Evolutionary conservation across 225 moss, liverwort and hornwort species (phyloP), one percentile per base, ranked within the genome.

Genomic region (Bryoerythrophyllum caledonicum): DNA sequence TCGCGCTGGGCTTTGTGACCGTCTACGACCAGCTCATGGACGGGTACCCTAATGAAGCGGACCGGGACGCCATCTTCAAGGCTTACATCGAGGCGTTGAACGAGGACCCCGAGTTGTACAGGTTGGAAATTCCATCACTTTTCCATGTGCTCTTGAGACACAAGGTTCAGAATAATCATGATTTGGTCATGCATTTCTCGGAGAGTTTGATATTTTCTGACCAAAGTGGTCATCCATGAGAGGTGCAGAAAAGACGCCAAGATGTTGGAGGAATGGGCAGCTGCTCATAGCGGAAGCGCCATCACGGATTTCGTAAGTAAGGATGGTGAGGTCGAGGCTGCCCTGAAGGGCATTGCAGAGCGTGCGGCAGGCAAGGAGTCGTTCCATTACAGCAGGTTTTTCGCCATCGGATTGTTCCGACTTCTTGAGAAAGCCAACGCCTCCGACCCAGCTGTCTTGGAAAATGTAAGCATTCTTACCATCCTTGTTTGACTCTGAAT

Each of bases 11-110:
- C 10, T 92, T 91, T 63, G 90, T 91, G 55, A 91, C 92, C 2
- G 87, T 95, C 1, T 95, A 76, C 30, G 95, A 92, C 53, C 88
- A 95, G 79, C 85, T 92, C 65, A 91, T 95, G 78, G 91, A 92
- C 40, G 91, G 95, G 3, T 91, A 88, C 70, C 86, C 91, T 0
- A 90, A 56, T 62, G 56, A 19, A 17, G 67, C 81, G 30, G 88
- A 92, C 44, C 71, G 79, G 25, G 90, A 92, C 13, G 73, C 82
- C 21, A 95, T 92, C 60, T 95, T 92, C 84, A 84, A 82, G 78
- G 90, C 91, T 34, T 95, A 92, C 78, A 69, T 95, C 60, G 64
- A 73, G 40, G 74, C 91, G 24, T 82, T 95, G 64, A 87, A 87
- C 4, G 92, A 92, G 79, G 92, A 92, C 62, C 85, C 82, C 35